These are phyloP conservation scores for Pseudogymnoascus sp. DNA, from an alignment of 2,329 filamentous ascomycete genomes.

Conservation along the genomic window DNA sequence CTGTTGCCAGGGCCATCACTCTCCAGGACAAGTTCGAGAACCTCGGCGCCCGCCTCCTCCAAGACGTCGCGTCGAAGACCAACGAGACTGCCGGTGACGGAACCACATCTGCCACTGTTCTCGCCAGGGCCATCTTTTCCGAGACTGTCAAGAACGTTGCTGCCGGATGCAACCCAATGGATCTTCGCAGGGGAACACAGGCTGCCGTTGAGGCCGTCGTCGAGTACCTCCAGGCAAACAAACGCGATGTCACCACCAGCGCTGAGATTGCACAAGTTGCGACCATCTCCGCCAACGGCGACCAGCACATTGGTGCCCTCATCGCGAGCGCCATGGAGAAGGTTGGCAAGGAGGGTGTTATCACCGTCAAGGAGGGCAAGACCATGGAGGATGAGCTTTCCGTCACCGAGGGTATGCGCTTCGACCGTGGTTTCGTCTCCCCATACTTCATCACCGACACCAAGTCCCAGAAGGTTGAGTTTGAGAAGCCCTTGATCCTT, in stretches of 20 bases:
- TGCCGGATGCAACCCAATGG: slow-evolving; percentile 99
- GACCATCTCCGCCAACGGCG: slow-evolving; percentile 96
- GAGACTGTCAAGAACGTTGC: slow-evolving; percentile 99
- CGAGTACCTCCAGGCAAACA: slow-evolving; percentile 89
- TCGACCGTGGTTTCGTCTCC: slow-evolving; percentile 97
- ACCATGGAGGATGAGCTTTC: slow-evolving; percentile 96
- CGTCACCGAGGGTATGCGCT: slow-evolving; percentile 99
- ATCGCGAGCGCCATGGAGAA: slow-evolving; percentile 99
- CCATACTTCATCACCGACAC: slow-evolving; percentile 99
- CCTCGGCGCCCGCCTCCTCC: slow-evolving; percentile 89
- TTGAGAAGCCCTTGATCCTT: slow-evolving; percentile 97
- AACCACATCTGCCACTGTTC: slow-evolving; percentile 94
- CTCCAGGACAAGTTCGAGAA: slow-evolving; percentile 99
- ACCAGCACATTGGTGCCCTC: slow-evolving; percentile 87
- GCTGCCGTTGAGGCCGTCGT: slow-evolving; percentile 92
- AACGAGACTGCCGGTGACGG: slow-evolving; percentile 98
- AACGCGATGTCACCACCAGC: slow-evolving; percentile 95
- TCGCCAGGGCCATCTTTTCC: slow-evolving; percentile 96
- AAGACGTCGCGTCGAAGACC: slow-evolving; percentile 98
- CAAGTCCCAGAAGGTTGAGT: slow-evolving; percentile 98
- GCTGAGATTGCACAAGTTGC: slow-evolving; percentile 97
- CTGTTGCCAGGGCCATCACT: slow-evolving; percentile 79
- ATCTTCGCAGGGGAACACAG: slow-evolving; percentile 93
- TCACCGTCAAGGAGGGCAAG: slow-evolving; percentile 99
- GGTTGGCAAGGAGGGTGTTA: slow-evolving; percentile 99